Conservation (phyloP, 257 asterid genomes). For the Salvia rosmarinus region DNA sequence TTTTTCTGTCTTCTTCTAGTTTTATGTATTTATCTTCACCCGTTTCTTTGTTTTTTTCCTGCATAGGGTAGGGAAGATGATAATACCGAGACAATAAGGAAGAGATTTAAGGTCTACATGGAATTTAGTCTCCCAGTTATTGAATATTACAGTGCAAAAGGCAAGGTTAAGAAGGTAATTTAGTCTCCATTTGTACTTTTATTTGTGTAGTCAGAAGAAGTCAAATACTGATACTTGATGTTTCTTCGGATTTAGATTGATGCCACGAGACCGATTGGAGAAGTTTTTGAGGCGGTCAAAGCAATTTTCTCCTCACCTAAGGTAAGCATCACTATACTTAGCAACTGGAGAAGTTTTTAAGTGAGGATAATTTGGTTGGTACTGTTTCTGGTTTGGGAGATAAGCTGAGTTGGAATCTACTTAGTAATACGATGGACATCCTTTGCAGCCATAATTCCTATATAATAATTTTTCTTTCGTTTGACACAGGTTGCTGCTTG, state of each 20-base stretch:
- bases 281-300: conserved; percentile 82
- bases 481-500: conserved; percentile 52
- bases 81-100: conserved; percentile 56
- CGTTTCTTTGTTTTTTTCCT: conserved; percentile 16
- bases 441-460: not conserved
- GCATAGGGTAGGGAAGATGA: conserved; percentile 68
- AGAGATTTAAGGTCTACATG: conserved; percentile 59
- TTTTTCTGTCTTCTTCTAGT: conserved; percentile 17
- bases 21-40: not conserved
- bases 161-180: conserved; percentile 81
- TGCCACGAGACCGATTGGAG: conserved; percentile 68
- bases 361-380: not conserved
- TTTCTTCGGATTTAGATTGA: conserved; percentile 55
- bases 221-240: conserved; percentile 4
- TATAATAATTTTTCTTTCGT: not conserved
- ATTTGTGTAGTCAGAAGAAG: not conserved
- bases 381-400: not conserved
- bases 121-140: conserved; percentile 68
- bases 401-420: not conserved
- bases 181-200: not conserved
- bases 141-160: conserved; percentile 64
- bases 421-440: not conserved
- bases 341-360: conserved; percentile 11
- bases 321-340: conserved; percentile 45
- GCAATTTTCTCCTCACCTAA: conserved; percentile 57